A percentile compares a stretch with the other conserved stretches of the same genome.
phyloP scores from a whole-genome alignment of 2,329 filamentous ascomycete species.

The Colletotrichum lupini region DNA sequence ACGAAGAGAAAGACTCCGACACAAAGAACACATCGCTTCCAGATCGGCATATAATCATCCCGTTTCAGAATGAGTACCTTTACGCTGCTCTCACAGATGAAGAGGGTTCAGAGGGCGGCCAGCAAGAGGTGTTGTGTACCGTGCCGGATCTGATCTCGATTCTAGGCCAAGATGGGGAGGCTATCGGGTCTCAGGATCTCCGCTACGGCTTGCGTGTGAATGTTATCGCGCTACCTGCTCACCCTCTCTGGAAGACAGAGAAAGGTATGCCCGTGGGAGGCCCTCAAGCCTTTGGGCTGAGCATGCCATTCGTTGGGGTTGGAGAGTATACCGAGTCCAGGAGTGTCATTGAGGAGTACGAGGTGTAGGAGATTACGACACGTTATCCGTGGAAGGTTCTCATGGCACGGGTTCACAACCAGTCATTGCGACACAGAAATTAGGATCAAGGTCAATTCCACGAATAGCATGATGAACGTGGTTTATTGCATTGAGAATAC shows the following conservation, averaged over 20 bases:
- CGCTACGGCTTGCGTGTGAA: constrained; percentile 62
- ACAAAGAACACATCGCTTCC: constrained; percentile 22
- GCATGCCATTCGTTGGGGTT: constrained; percentile 39
- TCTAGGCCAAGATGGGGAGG: constrained; percentile 56
- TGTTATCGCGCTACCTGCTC: constrained; percentile 61
- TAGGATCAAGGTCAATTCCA: neutral
- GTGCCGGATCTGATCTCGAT: constrained; percentile 51
- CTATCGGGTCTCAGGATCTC: constrained; percentile 61
- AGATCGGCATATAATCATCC: constrained; percentile 49
- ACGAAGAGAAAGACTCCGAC: constrained; percentile 42
- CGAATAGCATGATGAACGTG: too few species aligned
- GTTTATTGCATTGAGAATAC: neutral
- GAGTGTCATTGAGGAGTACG: constrained; percentile 18
- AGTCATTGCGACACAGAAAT: neutral
- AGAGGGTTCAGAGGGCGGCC: constrained; percentile 42
- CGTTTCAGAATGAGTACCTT: constrained; percentile 55
- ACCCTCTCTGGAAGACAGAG: constrained; percentile 60
- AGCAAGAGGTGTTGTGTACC: constrained; percentile 46
- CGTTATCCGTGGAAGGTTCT: neutral
- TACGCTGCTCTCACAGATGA: constrained; percentile 49
- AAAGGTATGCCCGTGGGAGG: constrained; percentile 48
- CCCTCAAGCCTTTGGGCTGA: constrained; percentile 46
- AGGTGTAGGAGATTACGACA: neutral
- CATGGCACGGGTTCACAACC: neutral
- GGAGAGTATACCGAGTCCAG: constrained; percentile 15